Conservation (phyloP, 495 filamentous ascomycete genomes). For the Melanomma pulvis-pyrius region DNA sequence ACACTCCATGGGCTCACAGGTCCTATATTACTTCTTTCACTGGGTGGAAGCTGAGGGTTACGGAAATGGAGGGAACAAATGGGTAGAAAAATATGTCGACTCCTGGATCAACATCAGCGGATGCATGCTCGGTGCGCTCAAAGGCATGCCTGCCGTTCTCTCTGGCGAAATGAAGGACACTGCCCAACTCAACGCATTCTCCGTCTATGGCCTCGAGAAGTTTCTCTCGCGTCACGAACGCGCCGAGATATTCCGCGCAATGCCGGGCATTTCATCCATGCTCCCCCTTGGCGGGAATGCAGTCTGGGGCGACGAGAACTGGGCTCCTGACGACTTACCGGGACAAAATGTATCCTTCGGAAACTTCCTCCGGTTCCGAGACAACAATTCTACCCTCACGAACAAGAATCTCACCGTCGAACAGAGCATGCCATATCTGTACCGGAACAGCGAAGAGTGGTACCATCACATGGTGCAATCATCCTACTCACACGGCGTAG, state of each 20-base stretch:
- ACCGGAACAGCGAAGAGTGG: slow-evolving; percentile 80
- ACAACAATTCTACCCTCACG: slow-evolving; percentile 61
- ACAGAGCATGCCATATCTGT: slow-evolving; percentile 75
- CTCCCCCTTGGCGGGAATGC: slow-evolving; percentile 92
- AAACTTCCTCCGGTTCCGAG: slow-evolving; percentile 83
- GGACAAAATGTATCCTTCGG: slow-evolving; percentile 74
- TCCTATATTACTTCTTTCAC: slow-evolving; percentile 95
- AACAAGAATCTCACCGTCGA: slow-evolving; percentile 76
- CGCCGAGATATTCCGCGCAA: slow-evolving; percentile 91
- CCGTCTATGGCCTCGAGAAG: slow-evolving; percentile 94
- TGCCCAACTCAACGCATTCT: slow-evolving; percentile 95
- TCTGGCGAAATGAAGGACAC: slow-evolving; percentile 99
- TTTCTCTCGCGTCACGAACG: slow-evolving; percentile 89
- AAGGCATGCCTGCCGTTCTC: slow-evolving; percentile 86
- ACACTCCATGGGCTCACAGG: slow-evolving; percentile 97
- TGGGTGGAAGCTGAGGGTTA: slow-evolving; percentile 85
- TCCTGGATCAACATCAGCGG: slow-evolving; percentile 98
- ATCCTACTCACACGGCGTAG: slow-evolving; percentile 88
- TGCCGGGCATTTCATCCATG: slow-evolving; percentile 97
- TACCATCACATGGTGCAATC: slow-evolving; percentile 69
- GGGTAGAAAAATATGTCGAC: slow-evolving; percentile 90
- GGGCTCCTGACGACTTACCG: slow-evolving; percentile 85
- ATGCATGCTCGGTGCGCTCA: slow-evolving; percentile 94
- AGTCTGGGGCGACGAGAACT: slow-evolving; percentile 88
- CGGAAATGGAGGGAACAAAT: slow-evolving; percentile 78